Base-by-base conservation (phyloP, 345 rosid species). In the Salix purpurea region DNA sequence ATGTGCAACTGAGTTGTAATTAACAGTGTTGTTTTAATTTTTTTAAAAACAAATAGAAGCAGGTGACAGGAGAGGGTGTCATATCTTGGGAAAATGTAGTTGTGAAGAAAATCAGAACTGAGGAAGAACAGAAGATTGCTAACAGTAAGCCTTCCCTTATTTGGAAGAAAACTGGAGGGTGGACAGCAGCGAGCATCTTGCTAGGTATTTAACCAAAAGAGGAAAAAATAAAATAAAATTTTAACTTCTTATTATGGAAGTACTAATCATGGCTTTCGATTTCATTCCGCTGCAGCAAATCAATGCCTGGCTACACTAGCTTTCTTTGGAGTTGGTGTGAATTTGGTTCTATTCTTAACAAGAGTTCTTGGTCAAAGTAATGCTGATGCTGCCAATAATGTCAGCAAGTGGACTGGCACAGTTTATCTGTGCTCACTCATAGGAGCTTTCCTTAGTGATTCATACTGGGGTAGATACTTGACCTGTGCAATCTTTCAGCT, bases 371-470 rank as follows among this genome's bases (percentile, higher is more conserved):
- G 84, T 32, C 98, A 90, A 82, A 82, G 85, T 21, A 95, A 89
- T 67, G 97, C 99, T 2, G 85, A 72, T 16, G 98, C 98, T 46
- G 98, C 99, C 18, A 95, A 91, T 73, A 93, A 80, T 28, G 96
- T 95, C 67, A 91, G 96, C 88, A 90, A 86, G 34, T 95, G 99
- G 99, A 93, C 98, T 0, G 99, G 99, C 74, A 93, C 98, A 11
- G 98, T 95, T 24, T 95, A 95, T 69, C 58, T 95, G 64, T 95
- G 89, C 81, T 95, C 98, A 0, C 89, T 95, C 12, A 80, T 95
- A 0, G 98, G 94, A 13, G 99, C 99, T 28, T 95, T 95, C 83
- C 94, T 95, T 21, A 93, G 99, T 15, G 99, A 95, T 77, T 95
- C 99, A 0, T 95, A 95, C 76, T 95, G 97, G 99, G 98, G 99